A percentile compares a stretch with the other conserved stretches of the same genome.
These are phyloP conservation scores for Zymoseptoria pseudotritici DNA, from an alignment of 2,329 filamentous ascomycete species.

Conservation along the genomic window DNA sequence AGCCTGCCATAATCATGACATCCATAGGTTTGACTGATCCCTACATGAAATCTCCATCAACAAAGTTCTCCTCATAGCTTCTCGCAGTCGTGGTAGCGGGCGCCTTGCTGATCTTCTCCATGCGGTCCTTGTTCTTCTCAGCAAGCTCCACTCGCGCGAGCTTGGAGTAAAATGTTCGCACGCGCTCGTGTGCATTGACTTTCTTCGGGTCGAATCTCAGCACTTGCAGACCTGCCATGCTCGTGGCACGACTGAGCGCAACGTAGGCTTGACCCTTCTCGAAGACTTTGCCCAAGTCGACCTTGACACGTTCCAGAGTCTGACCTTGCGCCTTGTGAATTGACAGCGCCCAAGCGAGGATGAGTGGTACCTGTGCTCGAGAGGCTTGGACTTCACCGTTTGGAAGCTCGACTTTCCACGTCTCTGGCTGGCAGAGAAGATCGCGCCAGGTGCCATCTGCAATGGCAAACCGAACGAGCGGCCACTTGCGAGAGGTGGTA, in stretches of 20 bases:
- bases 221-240: slow-evolving; percentile 79
- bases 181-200: slow-evolving; percentile 87
- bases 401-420: slow-evolving; percentile 96
- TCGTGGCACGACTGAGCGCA: slow-evolving; percentile 85
- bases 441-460: slow-evolving; percentile 68
- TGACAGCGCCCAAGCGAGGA: slow-evolving; percentile 91
- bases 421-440: slow-evolving; percentile 76
- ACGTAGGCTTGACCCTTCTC: slow-evolving; percentile 98
- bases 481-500: slow-evolving; percentile 56
- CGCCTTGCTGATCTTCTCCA: slow-evolving; percentile 24
- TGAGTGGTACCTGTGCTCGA: slow-evolving; percentile 67
- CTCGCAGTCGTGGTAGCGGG: slow-evolving; percentile 21
- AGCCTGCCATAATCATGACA: background rate
- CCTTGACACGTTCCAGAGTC: slow-evolving; percentile 86
- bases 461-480: slow-evolving; percentile 75
- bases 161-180: slow-evolving; percentile 77
- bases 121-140: slow-evolving; percentile 28
- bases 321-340: slow-evolving; percentile 98
- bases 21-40: background rate
- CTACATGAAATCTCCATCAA: slow-evolving; percentile 15
- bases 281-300: slow-evolving; percentile 85
- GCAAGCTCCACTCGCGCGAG: slow-evolving; percentile 61
- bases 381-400: slow-evolving; percentile 90
- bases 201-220: slow-evolving; percentile 80
- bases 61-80: slow-evolving; percentile 27